Base-by-base conservation (phyloP, 495 filamentous ascomycete genomes). In the Neurospora africana region DNA sequence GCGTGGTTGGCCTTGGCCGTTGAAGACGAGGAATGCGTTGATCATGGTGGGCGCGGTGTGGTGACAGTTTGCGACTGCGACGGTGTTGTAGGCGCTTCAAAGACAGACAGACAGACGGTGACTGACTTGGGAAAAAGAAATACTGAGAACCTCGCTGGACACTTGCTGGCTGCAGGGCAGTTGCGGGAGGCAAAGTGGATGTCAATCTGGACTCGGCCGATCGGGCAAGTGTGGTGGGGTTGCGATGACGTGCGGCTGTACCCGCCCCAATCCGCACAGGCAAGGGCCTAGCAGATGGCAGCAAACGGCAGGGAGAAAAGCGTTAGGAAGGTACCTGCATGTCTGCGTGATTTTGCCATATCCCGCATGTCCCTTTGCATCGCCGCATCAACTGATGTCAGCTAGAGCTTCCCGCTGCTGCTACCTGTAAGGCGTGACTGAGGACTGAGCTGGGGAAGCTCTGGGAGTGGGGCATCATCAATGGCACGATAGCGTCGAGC, bases 1-100 rank as follows among this genome's bases (percentile, higher is more conserved):
- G 39, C 95, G 91, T 19, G 95, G 95, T 79, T 98, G 94, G 73
- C 95, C 95, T 72, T 92, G 92, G 81, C 97, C 97, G 80, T 99
- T 99, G 87, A 99, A 99, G 79, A 99, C 94, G 47, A 99, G 87
- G 69, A 99, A 93, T 40, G 95, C 95, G 87, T 98, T 99, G 83
- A 99, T 98, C 95, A 99, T 99, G 72, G 73, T 80, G 77, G 38
- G 35, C 11, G 13, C 6, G 13, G 53, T 33, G 36, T 36, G 53
- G 36, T 36, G 53, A 61, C 10, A 65, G 19, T 35, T 33, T 35
- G 36, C 10, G 69, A 41, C 69, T 33, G 19, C 4, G 69, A 44
- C 41, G 10, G 39, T 35, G 15, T 68, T n/a, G 53, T 11, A 33
- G 27, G 15, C 53, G 53, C 53, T 65, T 9, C 27, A 35, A 35